Percentiles rank a stretch among this genome's conserved stretches.
Conservation (phyloP, 345 rosid species). For the Microthlaspi erraticum region DNA sequence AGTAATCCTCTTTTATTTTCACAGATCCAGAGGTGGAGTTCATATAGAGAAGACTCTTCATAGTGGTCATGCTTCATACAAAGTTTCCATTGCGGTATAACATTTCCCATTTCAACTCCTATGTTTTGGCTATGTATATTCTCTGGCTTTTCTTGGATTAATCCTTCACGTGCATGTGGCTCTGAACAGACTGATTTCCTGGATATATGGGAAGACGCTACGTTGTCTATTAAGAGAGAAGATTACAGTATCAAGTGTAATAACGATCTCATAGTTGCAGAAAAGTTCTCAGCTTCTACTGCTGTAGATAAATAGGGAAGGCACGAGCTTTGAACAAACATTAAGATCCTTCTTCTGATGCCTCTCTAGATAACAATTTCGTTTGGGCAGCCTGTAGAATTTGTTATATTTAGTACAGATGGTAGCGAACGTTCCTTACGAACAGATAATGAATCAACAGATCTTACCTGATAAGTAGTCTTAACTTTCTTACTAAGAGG, state of each 20-base stretch:
- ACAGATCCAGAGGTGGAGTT: slow-evolving; percentile 79
- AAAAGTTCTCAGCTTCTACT: slow-evolving; percentile 73
- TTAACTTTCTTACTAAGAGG: background rate
- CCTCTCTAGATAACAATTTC: slow-evolving; percentile 68
- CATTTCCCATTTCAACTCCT: slow-evolving; percentile 21
- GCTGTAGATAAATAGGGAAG: slow-evolving; percentile 51
- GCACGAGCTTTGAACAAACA: slow-evolving; percentile 23
- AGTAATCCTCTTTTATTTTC: slow-evolving; percentile 33
- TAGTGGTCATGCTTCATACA: slow-evolving; percentile 77
- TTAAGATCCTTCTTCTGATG: slow-evolving; percentile 11
- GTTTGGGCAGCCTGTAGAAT: slow-evolving; percentile 63
- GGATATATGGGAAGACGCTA: slow-evolving; percentile 89
- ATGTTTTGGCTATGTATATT: slow-evolving; percentile 18
- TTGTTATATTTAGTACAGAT: slow-evolving; percentile 58
- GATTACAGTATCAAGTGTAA: slow-evolving; percentile 72
- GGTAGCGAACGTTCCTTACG: slow-evolving; percentile 60
- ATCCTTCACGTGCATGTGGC: slow-evolving; percentile 39
- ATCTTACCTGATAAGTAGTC: slow-evolving; percentile 63
- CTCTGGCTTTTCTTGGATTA: slow-evolving; percentile 30
- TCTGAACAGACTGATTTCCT: slow-evolving; percentile 64
- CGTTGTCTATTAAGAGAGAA: slow-evolving; percentile 78
- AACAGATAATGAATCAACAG: slow-evolving; percentile 57
- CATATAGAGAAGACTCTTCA: slow-evolving; percentile 68
- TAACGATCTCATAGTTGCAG: slow-evolving; percentile 57
- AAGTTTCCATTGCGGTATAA: slow-evolving; percentile 70